Evolutionary conservation across 2,329 filamentous ascomycete genomes (phyloP).

Genomic region (Rhinocladiella similis): DNA sequence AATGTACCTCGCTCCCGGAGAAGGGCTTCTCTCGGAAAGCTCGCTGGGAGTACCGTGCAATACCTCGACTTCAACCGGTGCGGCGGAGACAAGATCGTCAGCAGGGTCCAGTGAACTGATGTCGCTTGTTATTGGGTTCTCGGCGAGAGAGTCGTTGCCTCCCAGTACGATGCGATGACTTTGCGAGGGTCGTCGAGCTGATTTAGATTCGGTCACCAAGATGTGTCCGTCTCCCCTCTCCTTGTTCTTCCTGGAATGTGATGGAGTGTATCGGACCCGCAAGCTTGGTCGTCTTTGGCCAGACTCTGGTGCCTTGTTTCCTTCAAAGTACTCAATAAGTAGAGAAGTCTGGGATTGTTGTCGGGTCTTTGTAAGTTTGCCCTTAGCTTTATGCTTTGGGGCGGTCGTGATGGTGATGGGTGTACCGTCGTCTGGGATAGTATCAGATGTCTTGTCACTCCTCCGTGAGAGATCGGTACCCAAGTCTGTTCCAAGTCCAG

Average conservation of each 20-base stretch:
- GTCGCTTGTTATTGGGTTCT: slow-evolving; percentile 62
- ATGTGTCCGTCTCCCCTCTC: slow-evolving; percentile 66
- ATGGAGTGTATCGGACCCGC: slow-evolving; percentile 76
- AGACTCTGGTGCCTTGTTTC: slow-evolving; percentile 60
- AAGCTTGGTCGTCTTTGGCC: slow-evolving; percentile 77
- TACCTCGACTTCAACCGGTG: slow-evolving; percentile 88
- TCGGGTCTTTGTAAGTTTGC: slow-evolving; percentile 54
- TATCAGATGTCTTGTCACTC: slow-evolving; percentile 52
- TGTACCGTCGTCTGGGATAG: slow-evolving; percentile 59
- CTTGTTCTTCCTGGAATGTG: slow-evolving; percentile 56
- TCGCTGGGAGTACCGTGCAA: slow-evolving; percentile 67
- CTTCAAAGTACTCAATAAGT: slow-evolving; percentile 93
- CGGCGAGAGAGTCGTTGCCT: slow-evolving; percentile 35
- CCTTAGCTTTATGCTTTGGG: slow-evolving; percentile 64
- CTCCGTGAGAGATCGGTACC: slow-evolving; percentile 52
- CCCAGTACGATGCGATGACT: slow-evolving; percentile 66
- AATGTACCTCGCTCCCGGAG: slow-evolving; percentile 64
- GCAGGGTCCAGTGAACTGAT: slow-evolving; percentile 74
- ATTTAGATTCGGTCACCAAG: slow-evolving; percentile 80
- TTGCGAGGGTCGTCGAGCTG: slow-evolving; percentile 69
- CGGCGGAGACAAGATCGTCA: slow-evolving; percentile 63
- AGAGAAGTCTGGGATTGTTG: slow-evolving; percentile 80
- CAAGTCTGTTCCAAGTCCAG: slow-evolving; percentile 46
- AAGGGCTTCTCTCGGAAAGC: slow-evolving; percentile 61
- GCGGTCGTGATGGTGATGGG: slow-evolving; percentile 86